A percentile compares a stretch with the other conserved stretches of the same genome.
Conservation (phyloP, 208 protist genomes). For the Angomonas ambiguus region DNA sequence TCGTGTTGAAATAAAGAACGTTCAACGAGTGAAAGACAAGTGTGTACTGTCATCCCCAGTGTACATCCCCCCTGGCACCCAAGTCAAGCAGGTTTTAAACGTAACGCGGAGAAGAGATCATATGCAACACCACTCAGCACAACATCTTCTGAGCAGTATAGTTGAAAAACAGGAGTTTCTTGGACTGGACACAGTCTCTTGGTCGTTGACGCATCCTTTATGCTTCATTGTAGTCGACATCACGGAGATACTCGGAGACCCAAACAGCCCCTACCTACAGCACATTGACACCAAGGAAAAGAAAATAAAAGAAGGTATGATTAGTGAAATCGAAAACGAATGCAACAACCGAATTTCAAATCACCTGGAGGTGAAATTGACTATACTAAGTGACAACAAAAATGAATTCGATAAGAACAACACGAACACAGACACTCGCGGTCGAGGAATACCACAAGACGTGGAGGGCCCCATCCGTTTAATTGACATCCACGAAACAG, state of each 20-base stretch:
- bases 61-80: constrained; percentile 32
- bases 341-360: constrained; percentile 62
- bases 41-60: constrained; percentile 48
- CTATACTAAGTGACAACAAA: background rate
- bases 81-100: constrained; percentile 62
- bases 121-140: constrained; percentile 92
- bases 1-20: constrained; percentile 24
- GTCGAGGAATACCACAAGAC: constrained; percentile 68
- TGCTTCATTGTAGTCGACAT: constrained; percentile 73
- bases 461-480: constrained; percentile 71
- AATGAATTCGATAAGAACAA: background rate
- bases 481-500: constrained; percentile 64
- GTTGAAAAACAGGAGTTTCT: constrained; percentile 44
- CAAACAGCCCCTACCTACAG: background rate
- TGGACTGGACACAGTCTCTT: constrained; percentile 70
- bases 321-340: constrained; percentile 39
- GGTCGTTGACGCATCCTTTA: constrained; percentile 67
- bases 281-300: constrained; percentile 39
- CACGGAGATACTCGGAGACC: constrained; percentile 19
- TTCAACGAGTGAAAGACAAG: constrained; percentile 51
- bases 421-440: constrained; percentile 25
- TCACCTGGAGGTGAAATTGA: constrained; percentile 27
- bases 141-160: constrained; percentile 84
- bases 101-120: constrained; percentile 82
- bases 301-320: constrained; percentile 46